Conservation (phyloP, 2,329 filamentous ascomycete genomes). For the Pseudogymnoascus sp. region DNA sequence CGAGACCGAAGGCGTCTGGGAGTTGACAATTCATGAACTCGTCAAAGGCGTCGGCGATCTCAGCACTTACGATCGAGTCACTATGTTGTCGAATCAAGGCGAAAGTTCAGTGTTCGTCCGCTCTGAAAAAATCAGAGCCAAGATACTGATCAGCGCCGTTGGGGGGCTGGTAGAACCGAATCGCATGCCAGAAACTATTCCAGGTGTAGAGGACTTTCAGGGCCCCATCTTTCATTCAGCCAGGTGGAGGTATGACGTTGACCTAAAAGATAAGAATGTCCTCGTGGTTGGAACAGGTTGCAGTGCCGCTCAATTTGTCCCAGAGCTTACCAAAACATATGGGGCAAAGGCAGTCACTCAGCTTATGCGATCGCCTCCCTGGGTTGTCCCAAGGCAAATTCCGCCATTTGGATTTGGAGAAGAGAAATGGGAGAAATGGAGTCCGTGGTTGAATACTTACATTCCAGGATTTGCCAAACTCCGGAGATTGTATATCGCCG, state of each 20-base stretch:
- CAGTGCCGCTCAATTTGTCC: conserved; percentile 50
- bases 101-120: conserved; percentile 40
- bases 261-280: conserved; percentile 47
- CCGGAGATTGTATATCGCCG: conserved; percentile 36
- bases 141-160: conserved; percentile 47
- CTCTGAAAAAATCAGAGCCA: conserved; percentile 45
- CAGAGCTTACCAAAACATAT: conserved; percentile 37
- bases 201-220: conserved; percentile 45
- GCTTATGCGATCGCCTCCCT: conserved; percentile 50
- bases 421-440: conserved; percentile 39
- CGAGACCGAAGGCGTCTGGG: conserved; percentile 47
- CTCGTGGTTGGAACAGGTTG: conserved; percentile 52
- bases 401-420: conserved; percentile 30
- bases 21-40: conserved; percentile 44
- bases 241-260: conserved; percentile 45
- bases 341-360: conserved; percentile 50
- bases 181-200: conserved; percentile 41
- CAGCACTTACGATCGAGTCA: conserved; percentile 38
- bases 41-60: conserved; percentile 47
- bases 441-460: conserved; percentile 36
- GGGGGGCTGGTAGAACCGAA: conserved; percentile 50
- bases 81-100: conserved; percentile 37
- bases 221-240: conserved; percentile 52
- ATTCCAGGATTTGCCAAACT: conserved; percentile 40
- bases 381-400: conserved; percentile 39